A percentile compares a stretch with the other conserved stretches of the same genome.
Evolutionary conservation across 1,139 yeast species (phyloP).

Genomic region (Nadsonia commutata): DNA sequence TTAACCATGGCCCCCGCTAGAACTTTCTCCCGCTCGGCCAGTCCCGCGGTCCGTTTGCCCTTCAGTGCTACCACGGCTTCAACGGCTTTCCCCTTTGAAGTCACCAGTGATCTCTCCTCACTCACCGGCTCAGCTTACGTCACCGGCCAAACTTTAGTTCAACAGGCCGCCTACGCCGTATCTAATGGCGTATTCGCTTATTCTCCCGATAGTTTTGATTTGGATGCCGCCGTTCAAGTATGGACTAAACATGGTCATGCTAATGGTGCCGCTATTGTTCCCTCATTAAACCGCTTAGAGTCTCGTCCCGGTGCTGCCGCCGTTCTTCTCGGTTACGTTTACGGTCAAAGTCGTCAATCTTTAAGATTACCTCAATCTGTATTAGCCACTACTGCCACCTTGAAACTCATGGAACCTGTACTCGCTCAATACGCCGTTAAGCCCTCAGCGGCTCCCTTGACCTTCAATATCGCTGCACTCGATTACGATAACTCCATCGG

Average conservation of each 20-base stretch:
- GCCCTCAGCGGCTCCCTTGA: constrained; percentile 25
- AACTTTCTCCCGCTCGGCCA: background rate
- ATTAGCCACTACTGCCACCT: constrained; percentile 53
- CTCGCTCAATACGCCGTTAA: constrained; percentile 27
- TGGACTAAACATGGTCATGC: constrained; percentile 39
- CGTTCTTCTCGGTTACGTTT: constrained; percentile 60
- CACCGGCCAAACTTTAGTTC: constrained; percentile 50
- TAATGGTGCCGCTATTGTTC: constrained; percentile 43
- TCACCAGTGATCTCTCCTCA: constrained; percentile 14
- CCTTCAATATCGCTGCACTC: constrained; percentile 56
- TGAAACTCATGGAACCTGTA: constrained; percentile 51
- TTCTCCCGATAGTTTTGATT: constrained; percentile 44
- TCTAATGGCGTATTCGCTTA: constrained; percentile 58
- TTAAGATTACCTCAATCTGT: constrained; percentile 27
- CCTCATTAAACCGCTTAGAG: constrained; percentile 47
- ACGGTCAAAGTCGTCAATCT: constrained; percentile 11
- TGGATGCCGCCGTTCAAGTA: constrained; percentile 43
- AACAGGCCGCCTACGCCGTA: constrained; percentile 51
- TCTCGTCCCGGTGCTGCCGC: constrained; percentile 78
- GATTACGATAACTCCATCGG: constrained; percentile 56
- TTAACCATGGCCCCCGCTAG: background rate
- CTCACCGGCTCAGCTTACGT: constrained; percentile 15
- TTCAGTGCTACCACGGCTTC: constrained; percentile 3
- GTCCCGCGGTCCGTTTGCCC: background rate
- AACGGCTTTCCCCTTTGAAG: constrained; percentile 11